These are phyloP conservation scores for Saraca asoca DNA, from an alignment of 331 rosid species.

Conservation along the genomic window DNA sequence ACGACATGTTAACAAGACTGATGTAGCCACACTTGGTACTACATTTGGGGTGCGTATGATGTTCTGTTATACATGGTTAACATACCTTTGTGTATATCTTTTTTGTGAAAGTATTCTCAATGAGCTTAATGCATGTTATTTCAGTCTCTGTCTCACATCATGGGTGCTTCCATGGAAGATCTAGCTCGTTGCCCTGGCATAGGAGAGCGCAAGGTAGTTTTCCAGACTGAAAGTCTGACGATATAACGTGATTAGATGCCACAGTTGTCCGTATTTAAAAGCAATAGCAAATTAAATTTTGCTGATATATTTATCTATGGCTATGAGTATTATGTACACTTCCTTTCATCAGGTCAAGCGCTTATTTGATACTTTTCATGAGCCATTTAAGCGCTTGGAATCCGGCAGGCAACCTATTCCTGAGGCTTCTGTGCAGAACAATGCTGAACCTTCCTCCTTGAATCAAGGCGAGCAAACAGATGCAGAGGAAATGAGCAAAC, in stretches of 20 bases:
- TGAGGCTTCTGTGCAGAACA: constrained; percentile 42
- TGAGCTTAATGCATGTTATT: constrained; percentile 33
- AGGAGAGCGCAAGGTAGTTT: constrained; percentile 92
- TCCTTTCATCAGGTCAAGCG: constrained; percentile 76
- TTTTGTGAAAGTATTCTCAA: constrained; percentile 28
- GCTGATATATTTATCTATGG: background rate
- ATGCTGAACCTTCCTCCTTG: constrained; percentile 50
- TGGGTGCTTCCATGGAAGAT: constrained; percentile 98
- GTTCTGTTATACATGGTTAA: background rate
- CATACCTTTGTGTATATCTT: background rate
- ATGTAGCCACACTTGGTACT: constrained; percentile 96
- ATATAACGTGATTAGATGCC: constrained; percentile 24
- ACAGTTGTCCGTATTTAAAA: constrained; percentile 7
- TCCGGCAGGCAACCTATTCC: constrained; percentile 47
- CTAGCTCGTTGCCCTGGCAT: constrained; percentile 98
- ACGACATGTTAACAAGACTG: constrained; percentile 91
- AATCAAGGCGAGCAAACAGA: constrained; percentile 48
- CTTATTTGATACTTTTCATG: constrained; percentile 82
- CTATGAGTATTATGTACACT: constrained; percentile 21
- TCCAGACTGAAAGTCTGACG: constrained; percentile 22
- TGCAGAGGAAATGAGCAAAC: constrained; percentile 43
- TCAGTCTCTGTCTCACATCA: constrained; percentile 87
- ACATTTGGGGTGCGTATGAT: constrained; percentile 72
- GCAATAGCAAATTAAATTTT: background rate
- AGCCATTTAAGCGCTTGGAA: constrained; percentile 86